These are phyloP conservation scores for Neonectria hederae DNA, from an alignment of 2,329 filamentous ascomycete species.

Conservation along the genomic window DNA sequence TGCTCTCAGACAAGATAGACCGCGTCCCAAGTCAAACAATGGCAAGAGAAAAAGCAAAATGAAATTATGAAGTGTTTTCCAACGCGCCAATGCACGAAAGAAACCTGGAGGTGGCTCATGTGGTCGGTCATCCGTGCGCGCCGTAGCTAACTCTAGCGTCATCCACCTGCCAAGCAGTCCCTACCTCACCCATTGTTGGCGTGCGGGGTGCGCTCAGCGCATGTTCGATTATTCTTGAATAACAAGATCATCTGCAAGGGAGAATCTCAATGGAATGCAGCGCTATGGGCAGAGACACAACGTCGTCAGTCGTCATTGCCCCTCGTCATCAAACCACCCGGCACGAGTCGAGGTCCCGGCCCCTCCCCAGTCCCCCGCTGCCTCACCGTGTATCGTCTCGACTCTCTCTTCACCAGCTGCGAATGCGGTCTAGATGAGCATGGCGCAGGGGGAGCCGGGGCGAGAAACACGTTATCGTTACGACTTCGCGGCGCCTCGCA, in stretches of 20 bases:
- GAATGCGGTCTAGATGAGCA: constrained; percentile 24
- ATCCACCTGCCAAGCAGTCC: neutral
- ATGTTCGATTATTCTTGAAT: neutral
- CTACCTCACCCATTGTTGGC: constrained; percentile 9
- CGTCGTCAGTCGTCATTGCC: constrained; percentile 1
- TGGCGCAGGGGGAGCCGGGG: neutral
- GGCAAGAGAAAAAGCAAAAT: neutral
- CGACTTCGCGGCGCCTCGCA: constrained; percentile 19
- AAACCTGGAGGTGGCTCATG: neutral
- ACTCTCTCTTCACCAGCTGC: constrained; percentile 5
- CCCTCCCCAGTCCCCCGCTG: constrained; percentile 7
- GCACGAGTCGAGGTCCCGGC: constrained; percentile 1
- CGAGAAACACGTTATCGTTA: constrained; percentile 27
- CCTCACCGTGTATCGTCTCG: constrained; percentile 23
- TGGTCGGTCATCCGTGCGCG: constrained; percentile 15
- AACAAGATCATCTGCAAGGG: constrained; percentile 13
- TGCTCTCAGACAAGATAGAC: neutral
- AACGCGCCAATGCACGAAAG: neutral
- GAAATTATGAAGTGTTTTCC: neutral
- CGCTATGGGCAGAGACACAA: neutral
- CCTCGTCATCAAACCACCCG: constrained; percentile 11
- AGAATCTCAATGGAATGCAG: constrained; percentile 9
- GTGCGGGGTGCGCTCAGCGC: constrained; percentile 14
- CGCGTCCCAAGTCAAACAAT: neutral
- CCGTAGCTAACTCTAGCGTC: neutral